Percentiles rank a stretch among this genome's conserved stretches.
These are phyloP conservation scores for Echria macrotheca DNA, from an alignment of 495 filamentous ascomycete genomes.

Conservation along the genomic window DNA sequence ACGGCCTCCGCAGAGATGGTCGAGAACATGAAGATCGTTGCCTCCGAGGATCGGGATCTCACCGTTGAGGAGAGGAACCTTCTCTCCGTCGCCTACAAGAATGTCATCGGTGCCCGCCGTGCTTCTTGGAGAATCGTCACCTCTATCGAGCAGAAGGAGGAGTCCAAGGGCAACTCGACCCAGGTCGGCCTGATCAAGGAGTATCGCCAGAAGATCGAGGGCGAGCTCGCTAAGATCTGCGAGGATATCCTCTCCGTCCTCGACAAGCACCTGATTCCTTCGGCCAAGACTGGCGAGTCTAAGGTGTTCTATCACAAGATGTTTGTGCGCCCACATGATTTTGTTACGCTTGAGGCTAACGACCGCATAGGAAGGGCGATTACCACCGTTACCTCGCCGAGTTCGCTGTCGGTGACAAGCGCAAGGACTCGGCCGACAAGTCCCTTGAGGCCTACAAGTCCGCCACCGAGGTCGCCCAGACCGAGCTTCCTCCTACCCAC, in stretches of 20 bases:
- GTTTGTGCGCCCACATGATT: conserved; percentile 43
- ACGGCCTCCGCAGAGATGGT: conserved; percentile 76
- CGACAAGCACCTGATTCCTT: conserved; percentile 93
- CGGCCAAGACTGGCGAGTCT: conserved; percentile 92
- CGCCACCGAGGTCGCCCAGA: conserved; percentile 96
- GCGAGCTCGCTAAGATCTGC: conserved; percentile 98
- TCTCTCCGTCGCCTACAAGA: conserved; percentile 99
- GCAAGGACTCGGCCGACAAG: conserved; percentile 93
- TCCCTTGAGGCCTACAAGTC: conserved; percentile 98
- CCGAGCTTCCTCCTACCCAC: conserved; percentile 95
- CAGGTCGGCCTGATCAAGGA: conserved; percentile 97
- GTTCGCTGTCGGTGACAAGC: conserved; percentile 95
- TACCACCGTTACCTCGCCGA: conserved; percentile 99
- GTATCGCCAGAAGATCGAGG: conserved; percentile 99
- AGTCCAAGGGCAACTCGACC: conserved; percentile 95
- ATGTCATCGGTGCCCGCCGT: conserved; percentile 97
- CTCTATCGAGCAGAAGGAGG: conserved; percentile 99
- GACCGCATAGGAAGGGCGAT: conserved; percentile 83
- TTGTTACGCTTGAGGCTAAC: conserved; percentile 31
- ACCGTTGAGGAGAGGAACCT: conserved; percentile 99
- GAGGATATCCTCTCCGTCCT: conserved; percentile 97
- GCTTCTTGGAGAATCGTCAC: conserved; percentile 99
- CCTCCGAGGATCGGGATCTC: conserved; percentile 93
- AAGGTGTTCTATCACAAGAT: conserved; percentile 99
- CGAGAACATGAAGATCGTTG: conserved; percentile 99